A percentile compares a stretch with the other conserved stretches of the same genome.
Evolutionary conservation across 139 green algal species (phyloP).

Genomic region (Chlorella sp.): DNA sequence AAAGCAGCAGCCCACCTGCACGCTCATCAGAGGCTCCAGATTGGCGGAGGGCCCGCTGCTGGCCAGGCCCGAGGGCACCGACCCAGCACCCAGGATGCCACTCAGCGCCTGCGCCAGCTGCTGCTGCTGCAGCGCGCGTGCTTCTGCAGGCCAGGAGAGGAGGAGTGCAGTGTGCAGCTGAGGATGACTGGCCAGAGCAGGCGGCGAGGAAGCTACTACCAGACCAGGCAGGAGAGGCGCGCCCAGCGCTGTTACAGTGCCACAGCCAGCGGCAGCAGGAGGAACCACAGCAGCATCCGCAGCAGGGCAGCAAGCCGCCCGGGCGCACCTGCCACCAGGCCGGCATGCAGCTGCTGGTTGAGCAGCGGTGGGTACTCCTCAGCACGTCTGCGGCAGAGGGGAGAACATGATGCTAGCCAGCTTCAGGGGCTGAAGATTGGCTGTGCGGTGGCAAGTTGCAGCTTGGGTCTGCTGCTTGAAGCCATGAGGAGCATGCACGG

Average conservation of each 20-base stretch:
- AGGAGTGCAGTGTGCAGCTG: too few species aligned
- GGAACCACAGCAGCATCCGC: not conserved
- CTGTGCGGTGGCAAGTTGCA: too few species aligned
- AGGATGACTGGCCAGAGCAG: too few species aligned
- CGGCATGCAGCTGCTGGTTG: constrained; percentile 62
- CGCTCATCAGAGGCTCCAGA: constrained; percentile 14
- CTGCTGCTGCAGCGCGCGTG: constrained; percentile 38
- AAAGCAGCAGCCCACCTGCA: not conserved
- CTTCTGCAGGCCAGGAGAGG: not conserved
- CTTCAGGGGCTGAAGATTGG: too few species aligned
- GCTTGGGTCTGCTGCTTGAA: too few species aligned
- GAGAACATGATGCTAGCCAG: too few species aligned
- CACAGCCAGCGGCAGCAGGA: not conserved
- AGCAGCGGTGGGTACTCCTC: constrained; percentile 71
- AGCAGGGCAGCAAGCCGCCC: not conserved
- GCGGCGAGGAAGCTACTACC: too few species aligned
- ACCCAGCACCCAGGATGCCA: constrained; percentile 13
- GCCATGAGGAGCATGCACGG: too few species aligned
- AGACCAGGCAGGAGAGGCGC: too few species aligned
- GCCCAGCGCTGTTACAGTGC: too few species aligned
- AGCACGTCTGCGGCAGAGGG: constrained; percentile 27
- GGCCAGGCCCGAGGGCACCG: not conserved
- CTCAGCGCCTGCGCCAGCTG: constrained; percentile 29
- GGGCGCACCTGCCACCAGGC: constrained; percentile 44
- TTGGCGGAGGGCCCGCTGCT: not conserved